These are phyloP conservation scores for Populus euphratica DNA, from an alignment of 345 rosid genomes.

Conservation along the genomic window DNA sequence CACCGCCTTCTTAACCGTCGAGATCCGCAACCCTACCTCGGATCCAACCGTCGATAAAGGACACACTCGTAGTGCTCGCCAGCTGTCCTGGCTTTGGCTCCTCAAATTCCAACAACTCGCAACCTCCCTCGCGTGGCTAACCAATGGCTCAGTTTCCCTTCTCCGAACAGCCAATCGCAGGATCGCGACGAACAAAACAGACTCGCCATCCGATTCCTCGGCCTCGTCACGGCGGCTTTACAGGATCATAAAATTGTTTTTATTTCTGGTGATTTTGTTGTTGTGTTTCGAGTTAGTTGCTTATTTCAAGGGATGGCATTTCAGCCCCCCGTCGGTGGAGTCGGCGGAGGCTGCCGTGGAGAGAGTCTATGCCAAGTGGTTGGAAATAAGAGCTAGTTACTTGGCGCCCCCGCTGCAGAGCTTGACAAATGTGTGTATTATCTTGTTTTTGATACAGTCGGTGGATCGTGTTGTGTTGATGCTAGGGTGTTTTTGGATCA, in stretches of 20 bases:
- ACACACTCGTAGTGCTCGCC: constrained; percentile 69
- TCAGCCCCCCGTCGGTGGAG: constrained; percentile 66
- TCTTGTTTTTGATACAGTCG: constrained; percentile 77
- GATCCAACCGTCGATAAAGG: constrained; percentile 45
- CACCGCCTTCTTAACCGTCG: constrained; percentile 44
- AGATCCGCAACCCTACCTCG: constrained; percentile 41
- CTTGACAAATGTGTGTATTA: constrained; percentile 67
- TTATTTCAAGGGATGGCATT: constrained; percentile 89
- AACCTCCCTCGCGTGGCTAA: constrained; percentile 50
- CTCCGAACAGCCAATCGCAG: constrained; percentile 76
- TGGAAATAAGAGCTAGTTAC: constrained; percentile 62
- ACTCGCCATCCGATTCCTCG: constrained; percentile 35
- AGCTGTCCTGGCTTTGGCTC: constrained; percentile 61
- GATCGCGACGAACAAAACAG: constrained; percentile 35
- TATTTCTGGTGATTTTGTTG: constrained; percentile 49
- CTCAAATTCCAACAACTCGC: constrained; percentile 68
- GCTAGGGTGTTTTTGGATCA: constrained; percentile 80
- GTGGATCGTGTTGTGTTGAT: constrained; percentile 67
- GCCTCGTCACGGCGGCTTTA: constrained; percentile 48
- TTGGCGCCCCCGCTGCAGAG: constrained; percentile 79
- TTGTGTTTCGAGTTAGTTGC: constrained; percentile 70
- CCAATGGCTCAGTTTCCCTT: constrained; percentile 38
- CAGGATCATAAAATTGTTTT: constrained; percentile 51
- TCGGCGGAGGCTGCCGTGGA: constrained; percentile 58
- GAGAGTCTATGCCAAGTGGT: constrained; percentile 60